phyloP scores from a whole-genome alignment of 2,329 filamentous ascomycete genomes.

The Ophiocordyceps australis region DNA sequence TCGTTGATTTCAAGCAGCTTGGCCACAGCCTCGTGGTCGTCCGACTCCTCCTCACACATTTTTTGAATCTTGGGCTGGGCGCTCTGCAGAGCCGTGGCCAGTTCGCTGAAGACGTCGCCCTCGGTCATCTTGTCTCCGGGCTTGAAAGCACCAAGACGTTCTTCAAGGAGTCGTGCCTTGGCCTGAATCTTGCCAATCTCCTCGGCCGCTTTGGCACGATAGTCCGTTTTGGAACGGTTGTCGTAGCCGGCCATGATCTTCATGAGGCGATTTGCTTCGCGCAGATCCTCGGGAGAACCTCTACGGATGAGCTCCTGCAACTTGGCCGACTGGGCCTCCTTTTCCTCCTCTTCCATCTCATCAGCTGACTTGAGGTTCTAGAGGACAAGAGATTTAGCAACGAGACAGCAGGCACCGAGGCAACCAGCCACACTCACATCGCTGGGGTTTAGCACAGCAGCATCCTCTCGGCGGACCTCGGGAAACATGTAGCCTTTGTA shows the following conservation, averaged over 20 bases:
- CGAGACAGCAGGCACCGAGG: too few species aligned
- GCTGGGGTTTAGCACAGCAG: constrained; percentile 88
- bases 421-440: constrained; percentile 53
- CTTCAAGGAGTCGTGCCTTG: constrained; percentile 81
- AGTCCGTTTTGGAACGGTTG: constrained; percentile 89
- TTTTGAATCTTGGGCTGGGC: constrained; percentile 98
- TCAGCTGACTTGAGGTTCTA: constrained; percentile 91
- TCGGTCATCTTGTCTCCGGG: constrained; percentile 61
- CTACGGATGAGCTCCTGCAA: constrained; percentile 89
- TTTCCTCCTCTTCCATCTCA: constrained; percentile 97
- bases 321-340: constrained; percentile 91
- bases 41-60: constrained; percentile 98
- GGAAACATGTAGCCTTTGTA: constrained; percentile 97
- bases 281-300: constrained; percentile 79
- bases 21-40: constrained; percentile 87
- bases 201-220: constrained; percentile 90
- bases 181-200: constrained; percentile 91
- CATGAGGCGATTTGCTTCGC: constrained; percentile 95
- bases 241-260: constrained; percentile 98
- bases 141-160: constrained; percentile 73
- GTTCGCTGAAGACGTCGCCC: constrained; percentile 58
- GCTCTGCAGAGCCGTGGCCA: constrained; percentile 74
- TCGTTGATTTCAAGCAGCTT: constrained; percentile 96
- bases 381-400: too few species aligned
- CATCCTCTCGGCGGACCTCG: constrained; percentile 81